Evolutionary conservation across 768 basidiomycete species (phyloP).

Genomic region (Kwoniella botswanensis): DNA sequence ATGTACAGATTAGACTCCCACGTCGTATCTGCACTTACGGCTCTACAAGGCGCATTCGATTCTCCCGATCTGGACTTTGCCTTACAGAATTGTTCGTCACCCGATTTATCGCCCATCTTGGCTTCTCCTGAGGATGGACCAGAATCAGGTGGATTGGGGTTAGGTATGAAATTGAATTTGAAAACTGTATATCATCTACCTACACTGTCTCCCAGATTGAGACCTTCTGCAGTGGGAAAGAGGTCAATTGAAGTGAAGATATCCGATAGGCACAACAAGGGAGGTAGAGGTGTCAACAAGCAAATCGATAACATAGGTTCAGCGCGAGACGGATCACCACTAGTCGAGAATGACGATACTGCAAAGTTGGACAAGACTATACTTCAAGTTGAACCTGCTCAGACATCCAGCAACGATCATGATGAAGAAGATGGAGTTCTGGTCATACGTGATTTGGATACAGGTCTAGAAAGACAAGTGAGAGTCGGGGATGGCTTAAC

Average conservation of each 20-base stretch:
- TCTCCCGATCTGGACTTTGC: conserved; percentile 37
- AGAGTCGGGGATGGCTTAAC: conserved; percentile 6
- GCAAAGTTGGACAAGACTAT: not conserved
- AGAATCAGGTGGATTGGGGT: conserved; percentile 24
- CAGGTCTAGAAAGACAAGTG: conserved; percentile 19
- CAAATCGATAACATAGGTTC: not conserved
- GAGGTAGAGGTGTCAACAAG: not conserved
- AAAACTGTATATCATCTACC: conserved; percentile 24
- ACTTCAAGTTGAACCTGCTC: too few species aligned
- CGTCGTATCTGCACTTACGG: conserved; percentile 34
- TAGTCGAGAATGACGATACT: not conserved
- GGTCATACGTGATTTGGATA: conserved; percentile 24
- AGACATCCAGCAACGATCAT: too few species aligned
- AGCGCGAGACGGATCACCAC: not conserved
- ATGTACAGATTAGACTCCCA: conserved; percentile 41
- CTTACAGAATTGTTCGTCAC: conserved; percentile 3
- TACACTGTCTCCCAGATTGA: conserved; percentile 18
- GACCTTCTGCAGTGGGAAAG: conserved; percentile 3
- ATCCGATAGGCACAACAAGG: not conserved
- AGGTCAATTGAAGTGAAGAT: not conserved
- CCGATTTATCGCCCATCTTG: not conserved
- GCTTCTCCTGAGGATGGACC: not conserved
- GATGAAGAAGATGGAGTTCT: conserved; percentile 5
- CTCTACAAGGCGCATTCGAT: conserved; percentile 22
- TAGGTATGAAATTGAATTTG: conserved; percentile 27